phyloP scores from a whole-genome alignment of 495 filamentous ascomycete genomes.

The Aspergillus funiculosus region DNA sequence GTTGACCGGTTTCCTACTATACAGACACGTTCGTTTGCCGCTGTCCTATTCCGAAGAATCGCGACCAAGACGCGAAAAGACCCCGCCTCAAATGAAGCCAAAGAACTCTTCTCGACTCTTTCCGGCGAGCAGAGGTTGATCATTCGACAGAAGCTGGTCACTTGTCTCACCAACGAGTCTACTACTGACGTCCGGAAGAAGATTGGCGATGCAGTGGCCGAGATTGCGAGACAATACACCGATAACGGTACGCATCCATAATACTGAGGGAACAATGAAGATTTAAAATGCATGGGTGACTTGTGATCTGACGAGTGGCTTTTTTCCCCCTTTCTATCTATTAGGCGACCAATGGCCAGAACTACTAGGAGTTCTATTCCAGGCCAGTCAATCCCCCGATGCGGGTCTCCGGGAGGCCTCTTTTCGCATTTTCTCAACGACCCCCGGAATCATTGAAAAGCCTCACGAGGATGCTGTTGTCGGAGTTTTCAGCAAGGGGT shows the following conservation, averaged over 20 bases:
- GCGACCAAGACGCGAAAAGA: constrained; percentile 79
- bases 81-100: constrained; percentile 58
- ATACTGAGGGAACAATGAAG: no score
- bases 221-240: constrained; percentile 88
- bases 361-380: constrained; percentile 76
- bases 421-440: constrained; percentile 90
- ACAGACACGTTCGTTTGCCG: constrained; percentile 80
- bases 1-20: constrained; percentile 8
- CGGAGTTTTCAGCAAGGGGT: constrained; percentile 79
- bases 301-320: constrained; percentile 18
- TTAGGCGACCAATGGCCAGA: constrained; percentile 86
- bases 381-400: constrained; percentile 77
- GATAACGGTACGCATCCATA: constrained; percentile 68
- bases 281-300: constrained; percentile 3
- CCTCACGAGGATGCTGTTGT: constrained; percentile 85
- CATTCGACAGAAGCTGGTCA: constrained; percentile 76
- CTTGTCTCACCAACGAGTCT: constrained; percentile 64
- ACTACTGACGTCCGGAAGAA: constrained; percentile 77
- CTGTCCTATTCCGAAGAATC: constrained; percentile 92
- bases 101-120: constrained; percentile 78
- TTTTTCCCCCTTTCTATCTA: constrained; percentile 15
- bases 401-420: constrained; percentile 79
- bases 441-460: constrained; percentile 92
- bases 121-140: constrained; percentile 60
- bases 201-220: constrained; percentile 92